Evolutionary conservation across 148 eudicot genomes (phyloP).

Genomic region (Nyssa sinensis): DNA sequence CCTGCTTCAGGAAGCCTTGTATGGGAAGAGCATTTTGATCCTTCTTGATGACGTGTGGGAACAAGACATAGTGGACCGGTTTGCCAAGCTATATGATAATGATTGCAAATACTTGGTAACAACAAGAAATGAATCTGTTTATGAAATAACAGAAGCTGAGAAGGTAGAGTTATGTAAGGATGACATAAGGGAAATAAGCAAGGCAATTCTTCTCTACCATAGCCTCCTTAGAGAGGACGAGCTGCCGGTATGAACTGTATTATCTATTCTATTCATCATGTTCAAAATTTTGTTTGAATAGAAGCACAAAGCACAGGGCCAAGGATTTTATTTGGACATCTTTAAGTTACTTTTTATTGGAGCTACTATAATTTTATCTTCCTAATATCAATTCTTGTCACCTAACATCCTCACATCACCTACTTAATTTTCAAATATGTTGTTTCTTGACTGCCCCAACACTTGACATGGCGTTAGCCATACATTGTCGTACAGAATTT

Average conservation of each 20-base stretch:
- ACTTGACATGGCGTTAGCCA: too few species aligned
- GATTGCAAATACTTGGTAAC: constrained; percentile 15
- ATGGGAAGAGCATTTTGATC: constrained; percentile 13
- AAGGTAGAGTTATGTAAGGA: constrained; percentile 16
- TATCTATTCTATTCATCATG: neutral
- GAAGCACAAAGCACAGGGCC: too few species aligned
- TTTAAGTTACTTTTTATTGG: too few species aligned
- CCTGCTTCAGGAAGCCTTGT: constrained; percentile 19
- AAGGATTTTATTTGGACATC: too few species aligned
- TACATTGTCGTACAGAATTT: neutral
- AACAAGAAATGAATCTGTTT: constrained; percentile 17
- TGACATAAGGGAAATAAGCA: constrained; percentile 18
- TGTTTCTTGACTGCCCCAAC: too few species aligned
- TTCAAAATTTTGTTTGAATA: neutral
- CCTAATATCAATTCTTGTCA: too few species aligned
- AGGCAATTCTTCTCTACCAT: constrained; percentile 18
- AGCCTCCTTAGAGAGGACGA: constrained; percentile 17
- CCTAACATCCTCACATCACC: too few species aligned
- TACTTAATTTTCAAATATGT: too few species aligned
- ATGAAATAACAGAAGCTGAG: constrained; percentile 17
- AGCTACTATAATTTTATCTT: too few species aligned
- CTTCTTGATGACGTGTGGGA: constrained; percentile 23
- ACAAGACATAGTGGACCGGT: constrained; percentile 19
- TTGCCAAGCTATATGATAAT: constrained; percentile 19
- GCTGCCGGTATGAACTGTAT: constrained; percentile 12